Evolutionary conservation across 768 basidiomycete species (phyloP), one percentile per base, ranked within the genome.

Genomic region (Leccinum imitatum): DNA sequence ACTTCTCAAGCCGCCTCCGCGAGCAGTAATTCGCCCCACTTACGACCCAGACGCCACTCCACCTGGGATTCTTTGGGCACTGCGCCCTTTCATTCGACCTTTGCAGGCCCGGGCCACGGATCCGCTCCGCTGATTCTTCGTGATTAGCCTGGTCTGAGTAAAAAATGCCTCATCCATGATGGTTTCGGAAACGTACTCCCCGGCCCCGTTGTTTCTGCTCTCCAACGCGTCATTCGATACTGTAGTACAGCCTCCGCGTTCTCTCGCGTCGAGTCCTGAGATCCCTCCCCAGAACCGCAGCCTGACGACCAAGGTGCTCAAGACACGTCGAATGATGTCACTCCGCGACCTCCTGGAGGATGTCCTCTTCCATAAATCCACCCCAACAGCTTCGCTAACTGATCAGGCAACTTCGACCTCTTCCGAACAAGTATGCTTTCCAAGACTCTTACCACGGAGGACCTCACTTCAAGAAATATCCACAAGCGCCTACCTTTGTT

Each of bases 1-100:
- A 66, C 69, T 9, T 75, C 72, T 25, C 71, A 68, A 57, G 71
- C 69, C 21, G 68, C 65, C 35, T 65, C 67, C 9, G 37, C 65
- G 23, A 71, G 69, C 25, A 59, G 65, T 21, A 71, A 62, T 53
- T 65, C 71, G 5, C 63, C 62, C 55, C 39, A 27, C 17, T 44
- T 64, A 17, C 69, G 61, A 44, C 63, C 59, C 27, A 63, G 68
- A 58, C 67, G 69, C 6, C 53, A 62, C 41, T 72, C 72, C n/a
- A 41, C 67, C 23, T 65, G 54, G 60, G 73, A 71, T 50, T 56
- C 59, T 13, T 48, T 62, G 9, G 63, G 33, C 33, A 52, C 61
- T 0, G 14, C 60, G 3, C 56, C 63, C 33, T 47, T 55, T 9
- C 57, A 61, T 35, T 50, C 65, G 0, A 57, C 65, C 8, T 65